Conservation (phyloP, 352 stramenopile species). For the Thraustochytrium sp. region DNA sequence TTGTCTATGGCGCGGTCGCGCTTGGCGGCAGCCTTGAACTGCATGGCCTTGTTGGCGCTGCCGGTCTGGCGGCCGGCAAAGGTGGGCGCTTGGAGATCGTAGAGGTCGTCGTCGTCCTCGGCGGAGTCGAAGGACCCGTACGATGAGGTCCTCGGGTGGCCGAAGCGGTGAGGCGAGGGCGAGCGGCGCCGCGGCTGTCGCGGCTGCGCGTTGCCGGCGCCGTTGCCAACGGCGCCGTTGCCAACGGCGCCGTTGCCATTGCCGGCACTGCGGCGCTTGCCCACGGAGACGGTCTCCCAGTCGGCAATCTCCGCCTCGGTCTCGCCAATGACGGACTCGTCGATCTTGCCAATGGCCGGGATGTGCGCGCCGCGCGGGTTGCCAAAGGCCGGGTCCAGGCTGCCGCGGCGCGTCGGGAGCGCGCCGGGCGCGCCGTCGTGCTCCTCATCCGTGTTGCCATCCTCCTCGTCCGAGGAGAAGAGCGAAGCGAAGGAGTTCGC, state of each 20-base stretch:
- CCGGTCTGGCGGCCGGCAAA: constrained; percentile 9
- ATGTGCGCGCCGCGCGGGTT: neutral
- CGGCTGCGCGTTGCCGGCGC: too few species aligned
- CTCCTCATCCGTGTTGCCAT: neutral
- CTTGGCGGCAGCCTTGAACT: constrained; percentile 30
- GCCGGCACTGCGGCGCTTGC: too few species aligned
- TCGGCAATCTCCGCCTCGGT: neutral
- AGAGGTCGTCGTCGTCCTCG: constrained; percentile 6
- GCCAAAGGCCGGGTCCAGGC: neutral
- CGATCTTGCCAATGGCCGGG: neutral
- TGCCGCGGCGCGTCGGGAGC: neutral
- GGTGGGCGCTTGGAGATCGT: neutral
- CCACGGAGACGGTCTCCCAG: constrained; percentile 14
- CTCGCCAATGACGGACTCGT: constrained; percentile 38
- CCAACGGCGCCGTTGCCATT: too few species aligned
- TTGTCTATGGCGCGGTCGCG: constrained; percentile 2
- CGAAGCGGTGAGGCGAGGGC: neutral
- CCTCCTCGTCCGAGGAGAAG: neutral
- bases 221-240: too few species aligned
- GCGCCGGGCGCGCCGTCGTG: neutral
- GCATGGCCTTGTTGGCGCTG: constrained; percentile 23
- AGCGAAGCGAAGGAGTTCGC: neutral
- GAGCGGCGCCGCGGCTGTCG: neutral
- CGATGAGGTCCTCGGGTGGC: neutral
- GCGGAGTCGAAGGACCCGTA: neutral